Base-by-base conservation (phyloP, 805 yeast species). In the Metschnikowia kofuensis region DNA sequence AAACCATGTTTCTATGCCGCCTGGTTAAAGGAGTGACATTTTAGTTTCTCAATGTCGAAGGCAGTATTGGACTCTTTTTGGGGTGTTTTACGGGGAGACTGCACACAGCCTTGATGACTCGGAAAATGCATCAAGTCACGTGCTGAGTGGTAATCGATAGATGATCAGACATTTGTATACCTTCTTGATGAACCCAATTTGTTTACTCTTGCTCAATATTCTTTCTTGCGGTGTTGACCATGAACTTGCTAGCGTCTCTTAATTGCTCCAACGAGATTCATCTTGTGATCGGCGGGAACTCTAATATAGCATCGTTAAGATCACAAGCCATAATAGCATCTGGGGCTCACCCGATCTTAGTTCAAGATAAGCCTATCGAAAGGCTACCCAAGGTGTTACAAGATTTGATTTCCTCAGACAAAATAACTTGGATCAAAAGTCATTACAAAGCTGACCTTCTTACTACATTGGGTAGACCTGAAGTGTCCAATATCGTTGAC, bases 401-500 rank as follows among this genome's bases (percentile, higher is more conserved):
- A 37, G 64, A 44, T 39, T 60, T 52, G 27, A 58, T 62, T 4
- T 58, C 63, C 3, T 56, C 60, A 10, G 61, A 65, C 9, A 55
- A 62, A 8, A 59, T 75, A 7, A 47, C 47, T 64, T 48, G 49
- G 50, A 14, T 51, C 9, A 38, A 12, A 13, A 40, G 32, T 10
- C 48, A 53, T 2, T 79, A 79, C 50, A 62, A 68, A 14, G 30
- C 68, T 0, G 53, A 56, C 2, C 85, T 82, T 58, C 67, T 89
- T 35, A 67, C 72, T 1, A 66, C 74, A 0, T 60, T 78, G 34
- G 96, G 96, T 4, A 74, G 96, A 44, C 58, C 62, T 0, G 78
- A 78, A 27, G 89, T 85, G 4, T 83, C 79, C 41, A 61, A 67
- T 29, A 72, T 88, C 2, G 89, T 89, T 5, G 97, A 91, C 63